Conservation (phyloP, 192 early-diverging fungal genomes). For the Coemansia sp. region DNA sequence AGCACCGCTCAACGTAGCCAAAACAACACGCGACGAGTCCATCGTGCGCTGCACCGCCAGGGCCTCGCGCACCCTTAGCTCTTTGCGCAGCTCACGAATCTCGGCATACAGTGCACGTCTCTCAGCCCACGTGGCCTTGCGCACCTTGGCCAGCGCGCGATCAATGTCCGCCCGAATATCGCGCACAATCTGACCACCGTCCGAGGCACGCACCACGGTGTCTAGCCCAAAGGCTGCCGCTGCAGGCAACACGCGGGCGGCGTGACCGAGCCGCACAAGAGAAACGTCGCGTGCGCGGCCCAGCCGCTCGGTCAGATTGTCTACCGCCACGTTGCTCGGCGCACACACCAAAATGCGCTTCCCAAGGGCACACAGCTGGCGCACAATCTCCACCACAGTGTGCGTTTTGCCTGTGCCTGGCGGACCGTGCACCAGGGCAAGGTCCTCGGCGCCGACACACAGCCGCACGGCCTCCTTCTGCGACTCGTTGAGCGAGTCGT, state of each 20-base stretch:
- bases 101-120: conserved; percentile 61
- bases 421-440: conserved; percentile 82
- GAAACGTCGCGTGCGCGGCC: conserved; percentile 52
- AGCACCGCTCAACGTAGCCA: conserved; percentile 77
- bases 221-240: conserved; percentile 72
- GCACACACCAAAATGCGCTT: conserved; percentile 82
- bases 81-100: conserved; percentile 66
- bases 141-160: conserved; percentile 56
- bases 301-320: conserved; percentile 83
- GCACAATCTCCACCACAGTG: conserved; percentile 80
- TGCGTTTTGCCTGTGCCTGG: conserved; percentile 89
- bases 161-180: conserved; percentile 82
- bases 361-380: conserved; percentile 61
- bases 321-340: conserved; percentile 87
- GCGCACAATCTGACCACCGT: conserved; percentile 67
- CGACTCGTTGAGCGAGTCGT: conserved; percentile 65
- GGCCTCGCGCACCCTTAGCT: conserved; percentile 65
- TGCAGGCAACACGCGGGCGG: conserved; percentile 70
- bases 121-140: too few relatives aligned
- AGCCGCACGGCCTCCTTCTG: conserved; percentile 69
- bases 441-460: conserved; percentile 58
- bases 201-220: conserved; percentile 59
- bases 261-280: conserved; percentile 81
- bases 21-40: conserved; percentile 62
- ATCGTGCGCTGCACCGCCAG: conserved; percentile 63